Conservation (phyloP, 192 early-diverging fungal species). For the Mortierella claussenii region DNA sequence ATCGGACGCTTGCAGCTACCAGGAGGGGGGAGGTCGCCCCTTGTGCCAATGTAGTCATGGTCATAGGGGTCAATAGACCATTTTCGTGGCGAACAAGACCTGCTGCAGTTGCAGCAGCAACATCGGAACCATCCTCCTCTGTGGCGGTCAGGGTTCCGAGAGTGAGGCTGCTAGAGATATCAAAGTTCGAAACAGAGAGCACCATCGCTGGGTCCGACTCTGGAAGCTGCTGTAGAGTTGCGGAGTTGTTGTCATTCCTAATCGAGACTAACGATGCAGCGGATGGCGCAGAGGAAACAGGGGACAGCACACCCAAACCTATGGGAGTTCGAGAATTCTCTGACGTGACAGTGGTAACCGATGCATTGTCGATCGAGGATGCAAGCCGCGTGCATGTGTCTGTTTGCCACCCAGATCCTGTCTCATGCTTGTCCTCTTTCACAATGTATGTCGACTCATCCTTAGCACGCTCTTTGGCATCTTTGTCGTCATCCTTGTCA, state of each 20-base stretch:
- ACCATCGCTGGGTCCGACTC: slow-evolving; percentile 23
- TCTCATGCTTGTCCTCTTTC: not conserved
- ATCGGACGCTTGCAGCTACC: not conserved
- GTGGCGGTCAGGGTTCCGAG: no score
- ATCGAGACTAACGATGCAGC: not conserved
- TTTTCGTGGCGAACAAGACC: not conserved
- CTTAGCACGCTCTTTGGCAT: not conserved
- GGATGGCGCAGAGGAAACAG: not conserved
- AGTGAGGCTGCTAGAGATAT: slow-evolving; percentile 1
- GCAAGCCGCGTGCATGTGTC: not conserved
- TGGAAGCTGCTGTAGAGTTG: not conserved
- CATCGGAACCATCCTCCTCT: not conserved
- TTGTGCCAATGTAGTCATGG: slow-evolving; percentile 22
- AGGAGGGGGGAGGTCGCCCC: not conserved
- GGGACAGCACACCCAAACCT: slow-evolving; percentile 4
- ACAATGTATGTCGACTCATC: not conserved
- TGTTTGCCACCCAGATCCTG: not conserved
- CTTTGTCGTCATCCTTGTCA: slow-evolving; percentile 1
- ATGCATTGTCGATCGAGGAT: not conserved
- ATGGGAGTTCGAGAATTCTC: not conserved
- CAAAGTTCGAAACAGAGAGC: slow-evolving; percentile 3
- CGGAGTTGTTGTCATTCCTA: not conserved
- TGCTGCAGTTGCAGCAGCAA: not conserved
- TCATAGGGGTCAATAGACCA: slow-evolving; percentile 16
- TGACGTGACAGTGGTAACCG: not conserved